A percentile compares a stretch with the other conserved stretches of the same genome.
Conservation (phyloP, 495 filamentous ascomycete genomes). For the Penicillium malachiteum region DNA sequence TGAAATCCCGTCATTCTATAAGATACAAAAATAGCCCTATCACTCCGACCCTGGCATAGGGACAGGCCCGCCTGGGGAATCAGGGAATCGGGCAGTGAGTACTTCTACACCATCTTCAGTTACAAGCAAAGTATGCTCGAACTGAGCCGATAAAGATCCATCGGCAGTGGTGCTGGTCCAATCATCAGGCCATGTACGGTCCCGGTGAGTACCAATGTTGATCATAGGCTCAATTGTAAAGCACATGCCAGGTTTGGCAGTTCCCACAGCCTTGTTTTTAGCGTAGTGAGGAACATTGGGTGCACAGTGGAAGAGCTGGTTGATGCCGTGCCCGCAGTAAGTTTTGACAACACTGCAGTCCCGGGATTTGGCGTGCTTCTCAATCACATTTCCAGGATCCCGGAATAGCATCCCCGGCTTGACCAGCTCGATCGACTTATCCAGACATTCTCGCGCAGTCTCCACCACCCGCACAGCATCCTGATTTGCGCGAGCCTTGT, state of each 20-base stretch:
- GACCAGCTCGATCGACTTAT: constrained; percentile 79
- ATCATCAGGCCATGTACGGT: constrained; percentile 87
- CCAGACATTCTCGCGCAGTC: constrained; percentile 73
- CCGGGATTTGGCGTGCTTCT: constrained; percentile 77
- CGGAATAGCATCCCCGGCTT: constrained; percentile 86
- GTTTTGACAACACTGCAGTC: constrained; percentile 81
- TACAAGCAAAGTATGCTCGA: constrained; percentile 92
- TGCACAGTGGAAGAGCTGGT: constrained; percentile 78
- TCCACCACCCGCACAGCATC: constrained; percentile 86
- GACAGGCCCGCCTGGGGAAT: constrained; percentile 83
- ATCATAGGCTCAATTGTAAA: constrained; percentile 96
- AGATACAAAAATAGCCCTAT: background rate
- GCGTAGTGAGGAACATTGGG: constrained; percentile 87
- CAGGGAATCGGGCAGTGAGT: constrained; percentile 75
- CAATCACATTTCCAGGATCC: constrained; percentile 79
- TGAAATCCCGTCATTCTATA: constrained; percentile 17
- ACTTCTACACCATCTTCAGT: constrained; percentile 94
- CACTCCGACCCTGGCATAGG: constrained; percentile 53
- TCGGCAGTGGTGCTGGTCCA: constrained; percentile 87
- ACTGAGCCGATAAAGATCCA: constrained; percentile 80
- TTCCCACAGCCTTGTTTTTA: constrained; percentile 87
- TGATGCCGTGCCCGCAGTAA: constrained; percentile 90
- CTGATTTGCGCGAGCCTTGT: constrained; percentile 68
- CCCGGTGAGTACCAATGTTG: constrained; percentile 72
- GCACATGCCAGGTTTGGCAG: constrained; percentile 85